Base-by-base conservation (phyloP, 176 grass and related monocot species). In the Saccharum officinarum region DNA sequence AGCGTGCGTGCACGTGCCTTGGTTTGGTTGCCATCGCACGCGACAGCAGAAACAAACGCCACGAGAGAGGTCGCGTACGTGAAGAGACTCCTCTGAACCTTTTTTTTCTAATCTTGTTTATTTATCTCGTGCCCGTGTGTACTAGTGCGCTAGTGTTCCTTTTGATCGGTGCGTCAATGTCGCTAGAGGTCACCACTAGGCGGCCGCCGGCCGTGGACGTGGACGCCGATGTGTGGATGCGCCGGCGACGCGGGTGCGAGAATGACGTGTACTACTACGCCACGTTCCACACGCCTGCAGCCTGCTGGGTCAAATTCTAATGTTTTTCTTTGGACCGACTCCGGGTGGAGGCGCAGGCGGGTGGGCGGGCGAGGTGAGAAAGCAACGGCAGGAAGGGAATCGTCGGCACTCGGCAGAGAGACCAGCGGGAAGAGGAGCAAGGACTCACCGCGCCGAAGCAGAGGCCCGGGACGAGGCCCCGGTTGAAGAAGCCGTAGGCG, bases 401-500 rank as follows among this genome's bases (percentile, higher is more conserved):
- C 20, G 26, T 44, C 42, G 47, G 8, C 10, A 15, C 23, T 25
- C 14, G 18, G 0, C 3, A 9, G 38, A 17, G 0, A 47, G 11
- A 42, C 39, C 39, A 40, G 5, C 6, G 41, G 10, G 44, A 45
- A 45, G 45, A 16, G 16, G 3, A 7, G 8, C 37, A 38, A 28
- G 28, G 13, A 20, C 60, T 62, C 89, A 96, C 94, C 40, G 94
- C 94, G 89, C 94, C 94, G 89, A 97, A 97, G 82, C 91, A 97
- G 64, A 97, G 94, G 71, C 91, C 94, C n/a, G 94, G 91, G 8
- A 97, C 3, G 91, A 97, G 47, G 69, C 91, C 94, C 55, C 89
- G 83, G 89, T 94, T 71, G 86, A 97, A 83, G 84, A 97, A 90
- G 81, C 94, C 94, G 89, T 69, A 97, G 82, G 84, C 74, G 82